Percentiles rank a stretch among this genome's conserved stretches.
Conservation (phyloP, 2,329 filamentous ascomycete genomes). For the Atkinsonella texensis region DNA sequence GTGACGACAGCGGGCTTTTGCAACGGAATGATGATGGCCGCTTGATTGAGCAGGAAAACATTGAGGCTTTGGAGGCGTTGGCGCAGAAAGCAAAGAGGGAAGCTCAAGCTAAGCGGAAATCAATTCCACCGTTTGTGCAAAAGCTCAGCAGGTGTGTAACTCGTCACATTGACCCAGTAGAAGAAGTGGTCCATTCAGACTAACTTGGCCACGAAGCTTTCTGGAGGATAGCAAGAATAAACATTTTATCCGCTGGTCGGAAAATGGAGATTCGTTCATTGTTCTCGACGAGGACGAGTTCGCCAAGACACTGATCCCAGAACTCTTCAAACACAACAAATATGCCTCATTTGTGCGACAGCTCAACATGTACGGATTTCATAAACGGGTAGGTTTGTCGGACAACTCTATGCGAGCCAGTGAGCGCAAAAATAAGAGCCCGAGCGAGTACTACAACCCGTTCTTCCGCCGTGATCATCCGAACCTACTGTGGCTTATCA, state of each 20-base stretch:
- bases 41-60: conserved; percentile 48
- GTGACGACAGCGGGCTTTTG: conserved; percentile 28
- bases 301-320: conserved; percentile 90
- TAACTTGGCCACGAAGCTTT: conserved; percentile 47
- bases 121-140: conserved; percentile 95
- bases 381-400: conserved; percentile 86
- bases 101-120: conserved; percentile 79
- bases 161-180: background rate
- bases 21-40: conserved; percentile 23
- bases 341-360: conserved; percentile 94
- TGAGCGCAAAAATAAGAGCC: conserved; percentile 93
- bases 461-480: conserved; percentile 91
- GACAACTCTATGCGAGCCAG: conserved; percentile 98
- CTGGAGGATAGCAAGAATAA: conserved; percentile 88
- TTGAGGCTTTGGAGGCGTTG: conserved; percentile 68
- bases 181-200: background rate
- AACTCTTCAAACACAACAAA: conserved; percentile 98
- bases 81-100: conserved; percentile 77
- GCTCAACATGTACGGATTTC: conserved; percentile 95
- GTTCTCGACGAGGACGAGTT: conserved; percentile 97
- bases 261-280: conserved; percentile 91
- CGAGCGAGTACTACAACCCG: conserved; percentile 94
- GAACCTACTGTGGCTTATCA: conserved; percentile 89
- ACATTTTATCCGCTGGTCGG: conserved; percentile 92
- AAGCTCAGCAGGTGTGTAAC: conserved; percentile 80